These are phyloP conservation scores for Codiaeum variegatum DNA, from an alignment of 441 rosid species.

Conservation along the genomic window DNA sequence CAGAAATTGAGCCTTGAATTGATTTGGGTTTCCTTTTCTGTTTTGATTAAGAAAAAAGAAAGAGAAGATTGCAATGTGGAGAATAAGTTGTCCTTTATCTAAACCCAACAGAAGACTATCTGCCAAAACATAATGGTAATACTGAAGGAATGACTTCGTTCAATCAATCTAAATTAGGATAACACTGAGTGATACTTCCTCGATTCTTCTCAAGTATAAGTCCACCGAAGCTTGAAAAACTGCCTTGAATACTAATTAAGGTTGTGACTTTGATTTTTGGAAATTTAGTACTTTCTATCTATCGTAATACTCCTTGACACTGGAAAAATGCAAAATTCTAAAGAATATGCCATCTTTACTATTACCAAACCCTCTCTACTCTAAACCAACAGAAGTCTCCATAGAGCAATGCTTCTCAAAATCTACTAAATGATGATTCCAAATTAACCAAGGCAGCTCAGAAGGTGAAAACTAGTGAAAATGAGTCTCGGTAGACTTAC, in stretches of 20 bases:
- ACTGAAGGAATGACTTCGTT: not conserved
- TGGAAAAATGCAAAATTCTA: not conserved
- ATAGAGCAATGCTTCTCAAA: not conserved
- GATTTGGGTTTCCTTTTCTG: not conserved
- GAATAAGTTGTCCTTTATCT: not conserved
- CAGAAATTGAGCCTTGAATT: not conserved
- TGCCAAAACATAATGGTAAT: not conserved
- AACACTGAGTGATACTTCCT: not conserved
- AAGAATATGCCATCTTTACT: not conserved
- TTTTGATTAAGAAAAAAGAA: conserved; percentile 1
- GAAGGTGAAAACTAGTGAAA: not conserved
- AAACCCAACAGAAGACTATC: not conserved
- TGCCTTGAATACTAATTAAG: not conserved
- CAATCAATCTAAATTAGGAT: not conserved
- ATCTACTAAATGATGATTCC: not conserved
- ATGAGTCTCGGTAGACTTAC: not conserved
- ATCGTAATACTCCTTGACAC: not conserved
- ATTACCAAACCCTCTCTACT: not conserved
- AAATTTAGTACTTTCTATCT: not conserved
- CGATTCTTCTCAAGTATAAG: not conserved
- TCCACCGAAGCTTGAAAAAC: not conserved
- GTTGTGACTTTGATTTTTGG: not conserved
- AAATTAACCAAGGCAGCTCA: not conserved
- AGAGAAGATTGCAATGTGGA: not conserved
- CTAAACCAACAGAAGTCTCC: not conserved